Conservation (phyloP, 768 basidiomycete genomes). For the Lactifluus rugatus region DNA sequence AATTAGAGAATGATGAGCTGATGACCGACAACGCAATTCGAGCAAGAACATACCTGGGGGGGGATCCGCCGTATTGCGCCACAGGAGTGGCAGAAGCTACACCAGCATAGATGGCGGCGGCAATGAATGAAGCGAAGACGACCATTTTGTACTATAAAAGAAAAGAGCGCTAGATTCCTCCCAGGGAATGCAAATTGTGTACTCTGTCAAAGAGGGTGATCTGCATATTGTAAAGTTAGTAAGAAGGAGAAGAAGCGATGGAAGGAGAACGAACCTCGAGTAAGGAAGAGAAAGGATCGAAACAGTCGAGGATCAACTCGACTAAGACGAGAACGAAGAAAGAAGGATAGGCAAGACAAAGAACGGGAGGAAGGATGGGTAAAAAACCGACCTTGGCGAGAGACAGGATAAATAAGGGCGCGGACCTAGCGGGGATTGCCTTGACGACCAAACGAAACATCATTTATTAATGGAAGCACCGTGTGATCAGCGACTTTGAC, state of each 20-base stretch:
- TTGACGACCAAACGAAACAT: constrained; percentile 11
- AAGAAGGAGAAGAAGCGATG: background rate
- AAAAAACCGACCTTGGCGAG: background rate
- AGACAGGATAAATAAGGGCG: constrained; percentile 19
- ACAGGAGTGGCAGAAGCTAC: constrained; percentile 41
- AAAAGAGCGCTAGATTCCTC: constrained; percentile 42
- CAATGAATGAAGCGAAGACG: constrained; percentile 43
- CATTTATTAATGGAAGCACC: background rate
- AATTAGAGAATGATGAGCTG: background rate
- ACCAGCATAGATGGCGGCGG: constrained; percentile 44
- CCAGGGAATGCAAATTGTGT: constrained; percentile 46
- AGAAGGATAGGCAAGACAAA: constrained; percentile 23
- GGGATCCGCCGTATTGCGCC: constrained; percentile 23
- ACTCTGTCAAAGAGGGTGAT: constrained; percentile 71
- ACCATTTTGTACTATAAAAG: constrained; percentile 45
- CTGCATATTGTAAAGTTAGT: constrained; percentile 24
- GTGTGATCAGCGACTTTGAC: background rate
- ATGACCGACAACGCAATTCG: too few relatives aligned
- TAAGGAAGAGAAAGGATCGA: constrained; percentile 40
- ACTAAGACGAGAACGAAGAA: constrained; percentile 32
- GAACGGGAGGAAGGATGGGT: constrained; percentile 21
- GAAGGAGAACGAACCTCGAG: constrained; percentile 19
- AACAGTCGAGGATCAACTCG: constrained; percentile 61
- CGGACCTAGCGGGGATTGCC: background rate
- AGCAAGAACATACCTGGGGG: background rate